Evolutionary conservation across 2,329 filamentous ascomycete genomes (phyloP), one percentile per base, ranked within the genome.

Genomic region (Lachnellula arida): DNA sequence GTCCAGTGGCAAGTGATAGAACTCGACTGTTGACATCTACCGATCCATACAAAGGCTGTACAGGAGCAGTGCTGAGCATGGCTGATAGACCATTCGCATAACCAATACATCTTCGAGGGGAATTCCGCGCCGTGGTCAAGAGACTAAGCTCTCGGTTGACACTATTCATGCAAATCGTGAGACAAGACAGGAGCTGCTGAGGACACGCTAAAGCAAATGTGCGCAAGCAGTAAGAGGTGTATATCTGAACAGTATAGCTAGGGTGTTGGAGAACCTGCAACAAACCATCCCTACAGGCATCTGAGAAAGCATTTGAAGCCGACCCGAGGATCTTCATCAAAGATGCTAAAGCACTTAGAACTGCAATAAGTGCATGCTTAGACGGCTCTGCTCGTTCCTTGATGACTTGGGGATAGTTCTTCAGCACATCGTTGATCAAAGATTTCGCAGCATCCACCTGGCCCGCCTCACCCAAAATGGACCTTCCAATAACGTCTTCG

Each of bases 151-250:
- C 94, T 60, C 94, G 81, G 59, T 85, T 89, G 58, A 99, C 81
- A 69, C 91, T 97, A 71, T 97, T 97, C 88, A 97, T 92, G 72
- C 92, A 97, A 46, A 97, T 89, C 0, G 93, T 96, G 17, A 97
- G 84, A 60, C 91, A 94, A 2, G 91, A 89, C 5, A 97, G 76
- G 5, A 99, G 81, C 68, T 97, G 93, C 63, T 96, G 89, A 4
- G 94, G 94, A 64, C 91, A 97, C 14, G 91, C 91, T 44, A 96
- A 78, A 0, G 96, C 89, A 67, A 97, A 94, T 0, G 82, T 84
- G 64, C 93, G 91, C 65, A 97, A 77, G 67, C 91, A 96, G 58
- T 89, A 83, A 4, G 94, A 90, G 1, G 91, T 87, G 66, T 94
- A 88, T 3, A 97, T 85, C 68, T 99, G 94, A 2, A 99, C 94